Evolutionary conservation across 2,329 filamentous ascomycete genomes (phyloP).

Genomic region (Neurospora sp.): DNA sequence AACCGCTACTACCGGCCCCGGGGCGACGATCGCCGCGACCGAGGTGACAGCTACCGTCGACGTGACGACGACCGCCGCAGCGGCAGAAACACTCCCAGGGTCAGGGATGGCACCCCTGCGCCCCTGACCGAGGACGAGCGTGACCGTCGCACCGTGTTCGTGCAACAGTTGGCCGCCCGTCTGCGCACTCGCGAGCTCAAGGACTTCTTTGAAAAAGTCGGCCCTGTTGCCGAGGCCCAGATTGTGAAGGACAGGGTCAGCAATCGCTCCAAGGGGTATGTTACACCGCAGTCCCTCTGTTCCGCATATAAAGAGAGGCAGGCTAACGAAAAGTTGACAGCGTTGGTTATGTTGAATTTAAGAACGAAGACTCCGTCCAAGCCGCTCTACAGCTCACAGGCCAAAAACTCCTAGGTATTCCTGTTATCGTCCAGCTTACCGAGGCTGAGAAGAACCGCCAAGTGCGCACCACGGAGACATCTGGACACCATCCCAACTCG

Average conservation of each 20-base stretch:
- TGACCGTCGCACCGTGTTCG: slow-evolving; percentile 93
- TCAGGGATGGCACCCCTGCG: slow-evolving; percentile 47
- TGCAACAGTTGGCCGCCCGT: slow-evolving; percentile 93
- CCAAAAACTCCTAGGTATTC: slow-evolving; percentile 96
- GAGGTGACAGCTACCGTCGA: slow-evolving; percentile 36
- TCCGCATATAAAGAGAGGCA: not conserved
- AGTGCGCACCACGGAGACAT: slow-evolving; percentile 68
- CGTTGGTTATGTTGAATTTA: slow-evolving; percentile 99
- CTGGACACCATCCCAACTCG: slow-evolving; percentile 63
- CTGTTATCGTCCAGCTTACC: slow-evolving; percentile 95
- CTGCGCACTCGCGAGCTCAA: slow-evolving; percentile 87
- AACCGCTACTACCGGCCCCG: slow-evolving; percentile 48
- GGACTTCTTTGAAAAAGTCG: slow-evolving; percentile 90
- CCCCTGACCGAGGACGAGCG: slow-evolving; percentile 83
- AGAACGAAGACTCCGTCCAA: slow-evolving; percentile 85
- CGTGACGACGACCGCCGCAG: slow-evolving; percentile 27
- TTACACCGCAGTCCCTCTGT: slow-evolving; percentile 3
- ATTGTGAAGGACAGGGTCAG: slow-evolving; percentile 98
- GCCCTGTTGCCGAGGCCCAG: slow-evolving; percentile 91
- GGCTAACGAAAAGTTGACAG: slow-evolving; percentile 42
- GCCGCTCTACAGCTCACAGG: slow-evolving; percentile 96
- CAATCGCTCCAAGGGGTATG: slow-evolving; percentile 93
- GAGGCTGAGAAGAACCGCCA: slow-evolving; percentile 99
- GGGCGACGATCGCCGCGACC: slow-evolving; percentile 33
- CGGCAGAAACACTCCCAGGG: slow-evolving; percentile 20